A percentile compares a stretch with the other conserved stretches of the same genome.
These are phyloP conservation scores for Brassica nigra DNA, from an alignment of 345 rosid species.

Conservation along the genomic window DNA sequence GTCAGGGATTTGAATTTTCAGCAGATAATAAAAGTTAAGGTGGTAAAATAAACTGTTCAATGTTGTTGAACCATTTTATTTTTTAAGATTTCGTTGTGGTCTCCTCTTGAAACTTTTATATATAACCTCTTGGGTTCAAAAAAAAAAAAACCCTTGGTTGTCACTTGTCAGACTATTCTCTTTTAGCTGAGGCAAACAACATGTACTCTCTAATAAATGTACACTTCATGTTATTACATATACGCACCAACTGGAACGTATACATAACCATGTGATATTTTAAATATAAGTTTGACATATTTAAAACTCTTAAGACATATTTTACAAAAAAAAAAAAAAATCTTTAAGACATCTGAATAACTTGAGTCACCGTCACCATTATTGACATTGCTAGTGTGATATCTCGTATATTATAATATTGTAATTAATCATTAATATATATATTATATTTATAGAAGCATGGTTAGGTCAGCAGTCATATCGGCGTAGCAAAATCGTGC, in stretches of 20 bases:
- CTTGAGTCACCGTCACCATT: not conserved
- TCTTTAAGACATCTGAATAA: not conserved
- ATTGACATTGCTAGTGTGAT: not conserved
- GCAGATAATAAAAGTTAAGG: not conserved
- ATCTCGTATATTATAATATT: not conserved
- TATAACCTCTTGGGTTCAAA: too few species aligned
- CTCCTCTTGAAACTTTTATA: not conserved
- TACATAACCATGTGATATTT: not conserved
- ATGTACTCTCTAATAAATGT: not conserved
- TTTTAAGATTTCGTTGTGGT: not conserved
- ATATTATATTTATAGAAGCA: not conserved
- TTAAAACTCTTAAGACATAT: not conserved
- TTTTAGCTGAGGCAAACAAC: slow-evolving; percentile 26
- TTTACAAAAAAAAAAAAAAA: not conserved
- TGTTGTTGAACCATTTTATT: not conserved
- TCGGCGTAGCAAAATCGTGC: not conserved
- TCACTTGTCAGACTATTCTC: slow-evolving; percentile 2
- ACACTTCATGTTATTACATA: not conserved
- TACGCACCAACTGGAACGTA: not conserved
- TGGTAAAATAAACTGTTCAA: not conserved
- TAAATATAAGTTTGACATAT: not conserved
- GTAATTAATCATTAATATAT: not conserved
- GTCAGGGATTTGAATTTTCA: not conserved
- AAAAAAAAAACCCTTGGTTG: not conserved
- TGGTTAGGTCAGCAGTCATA: slow-evolving; percentile 27